These are phyloP conservation scores for Immersiella caudata DNA, from an alignment of 495 filamentous ascomycete genomes.

Conservation along the genomic window DNA sequence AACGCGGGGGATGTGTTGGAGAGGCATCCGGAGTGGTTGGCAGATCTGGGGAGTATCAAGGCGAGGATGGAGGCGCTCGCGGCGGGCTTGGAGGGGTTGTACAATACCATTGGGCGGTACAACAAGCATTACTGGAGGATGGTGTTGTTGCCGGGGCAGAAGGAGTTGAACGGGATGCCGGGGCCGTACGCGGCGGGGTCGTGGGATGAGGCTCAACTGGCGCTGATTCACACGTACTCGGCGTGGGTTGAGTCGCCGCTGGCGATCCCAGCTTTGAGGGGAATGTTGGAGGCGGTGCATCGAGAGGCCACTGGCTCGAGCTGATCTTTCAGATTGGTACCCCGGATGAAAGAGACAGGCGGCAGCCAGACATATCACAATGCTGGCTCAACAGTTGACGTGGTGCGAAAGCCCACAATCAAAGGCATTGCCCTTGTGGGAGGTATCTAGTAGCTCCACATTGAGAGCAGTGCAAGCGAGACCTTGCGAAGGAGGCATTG, in stretches of 20 bases:
- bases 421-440: too few relatives aligned
- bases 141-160: constrained; percentile 14
- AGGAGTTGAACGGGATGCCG: constrained; percentile 7
- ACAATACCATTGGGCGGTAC: background rate
- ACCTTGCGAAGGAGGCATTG: too few relatives aligned
- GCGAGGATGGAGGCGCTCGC: constrained; percentile 7
- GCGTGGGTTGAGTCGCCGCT: constrained; percentile 19
- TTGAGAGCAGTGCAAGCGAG: too few relatives aligned
- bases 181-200: constrained; percentile 15
- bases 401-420: too few relatives aligned
- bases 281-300: background rate
- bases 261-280: background rate
- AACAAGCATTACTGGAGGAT: constrained; percentile 19
- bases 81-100: constrained; percentile 1
- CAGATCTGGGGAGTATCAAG: constrained; percentile 8
- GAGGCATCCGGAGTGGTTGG: constrained; percentile 2
- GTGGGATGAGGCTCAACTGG: constrained; percentile 15
- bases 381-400: too few relatives aligned
- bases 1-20: constrained; percentile 17
- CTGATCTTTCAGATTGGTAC: background rate
- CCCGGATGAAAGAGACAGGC: too few relatives aligned
- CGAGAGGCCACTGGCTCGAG: background rate
- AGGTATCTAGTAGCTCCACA: too few relatives aligned
- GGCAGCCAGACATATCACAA: too few relatives aligned
- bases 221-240: constrained; percentile 21